phyloP scores from a whole-genome alignment of 2,329 filamentous ascomycete species.

The Dactylellina haptotyla region DNA sequence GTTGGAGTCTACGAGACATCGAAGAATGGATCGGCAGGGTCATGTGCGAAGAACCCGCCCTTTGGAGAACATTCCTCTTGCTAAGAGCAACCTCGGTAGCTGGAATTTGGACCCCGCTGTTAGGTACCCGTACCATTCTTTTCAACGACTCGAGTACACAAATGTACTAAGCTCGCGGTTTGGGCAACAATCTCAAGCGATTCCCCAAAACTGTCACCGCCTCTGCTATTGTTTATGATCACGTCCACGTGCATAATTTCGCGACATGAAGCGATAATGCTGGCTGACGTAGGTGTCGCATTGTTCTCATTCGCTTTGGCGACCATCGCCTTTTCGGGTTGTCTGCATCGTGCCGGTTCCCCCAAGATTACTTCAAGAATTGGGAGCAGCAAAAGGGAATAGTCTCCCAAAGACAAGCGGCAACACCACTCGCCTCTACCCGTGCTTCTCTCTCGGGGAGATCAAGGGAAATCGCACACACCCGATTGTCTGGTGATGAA shows the following conservation, averaged over 20 bases:
- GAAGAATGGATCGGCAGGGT: slow-evolving; percentile 39
- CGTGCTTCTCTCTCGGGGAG: slow-evolving; percentile 20
- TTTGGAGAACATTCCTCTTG: not conserved
- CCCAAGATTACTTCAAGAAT: not conserved
- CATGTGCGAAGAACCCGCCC: slow-evolving; percentile 27
- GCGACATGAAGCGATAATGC: slow-evolving; percentile 39
- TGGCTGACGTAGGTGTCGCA: slow-evolving; percentile 42
- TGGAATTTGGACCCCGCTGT: too few relatives aligned
- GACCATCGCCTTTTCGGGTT: not conserved
- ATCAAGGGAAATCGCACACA: slow-evolving; percentile 12
- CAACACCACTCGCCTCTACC: slow-evolving; percentile 41
- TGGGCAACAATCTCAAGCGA: slow-evolving; percentile 41
- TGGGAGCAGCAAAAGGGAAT: slow-evolving; percentile 3
- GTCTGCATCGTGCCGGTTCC: slow-evolving; percentile 7
- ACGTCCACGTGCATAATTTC: slow-evolving; percentile 27
- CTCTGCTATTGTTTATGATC: slow-evolving; percentile 17
- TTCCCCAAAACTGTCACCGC: slow-evolving; percentile 37
- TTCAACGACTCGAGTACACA: too few relatives aligned
- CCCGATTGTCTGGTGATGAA: slow-evolving; percentile 9
- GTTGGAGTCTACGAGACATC: not conserved
- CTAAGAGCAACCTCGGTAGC: slow-evolving; percentile 35
- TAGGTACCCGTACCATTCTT: too few relatives aligned
- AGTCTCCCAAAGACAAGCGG: not conserved
- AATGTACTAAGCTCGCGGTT: too few relatives aligned
- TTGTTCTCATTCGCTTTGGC: slow-evolving; percentile 1